phyloP scores from a whole-genome alignment of 257 asterid genomes.

The Eucommia ulmoides region DNA sequence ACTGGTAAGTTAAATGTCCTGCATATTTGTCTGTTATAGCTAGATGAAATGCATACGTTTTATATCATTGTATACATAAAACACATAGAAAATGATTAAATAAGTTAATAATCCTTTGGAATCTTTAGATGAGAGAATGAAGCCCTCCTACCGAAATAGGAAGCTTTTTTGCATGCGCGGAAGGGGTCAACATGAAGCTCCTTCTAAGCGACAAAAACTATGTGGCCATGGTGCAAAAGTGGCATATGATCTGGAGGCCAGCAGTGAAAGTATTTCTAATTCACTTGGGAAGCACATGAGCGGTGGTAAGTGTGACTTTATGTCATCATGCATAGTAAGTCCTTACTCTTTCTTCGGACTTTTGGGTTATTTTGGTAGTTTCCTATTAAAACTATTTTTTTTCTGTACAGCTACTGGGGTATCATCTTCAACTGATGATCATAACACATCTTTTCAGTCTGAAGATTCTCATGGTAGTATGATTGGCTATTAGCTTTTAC shows the following conservation, averaged over 20 bases:
- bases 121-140: constrained; percentile 52
- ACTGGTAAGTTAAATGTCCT: constrained; percentile 36
- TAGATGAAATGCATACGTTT: constrained; percentile 1
- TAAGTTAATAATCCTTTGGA: neutral
- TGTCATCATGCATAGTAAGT: constrained; percentile 23
- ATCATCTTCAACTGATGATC: constrained; percentile 26
- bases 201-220: constrained; percentile 67
- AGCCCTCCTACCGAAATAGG: constrained; percentile 49
- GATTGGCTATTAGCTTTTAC: neutral
- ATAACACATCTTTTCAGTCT: constrained; percentile 14
- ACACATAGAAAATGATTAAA: neutral
- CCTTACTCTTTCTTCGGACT: constrained; percentile 9
- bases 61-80: neutral
- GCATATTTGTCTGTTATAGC: constrained; percentile 5
- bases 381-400: constrained; percentile 13
- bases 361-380: constrained; percentile 2
- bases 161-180: constrained; percentile 42
- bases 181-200: constrained; percentile 32
- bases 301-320: constrained; percentile 26
- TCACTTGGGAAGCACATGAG: constrained; percentile 37
- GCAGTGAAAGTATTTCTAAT: constrained; percentile 54
- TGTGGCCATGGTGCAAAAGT: constrained; percentile 29
- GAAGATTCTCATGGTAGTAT: constrained; percentile 54
- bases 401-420: constrained; percentile 35
- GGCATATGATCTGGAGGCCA: constrained; percentile 44